Base-by-base conservation (phyloP, 2,329 filamentous ascomycete genomes). In the Aspergillus sp. region DNA sequence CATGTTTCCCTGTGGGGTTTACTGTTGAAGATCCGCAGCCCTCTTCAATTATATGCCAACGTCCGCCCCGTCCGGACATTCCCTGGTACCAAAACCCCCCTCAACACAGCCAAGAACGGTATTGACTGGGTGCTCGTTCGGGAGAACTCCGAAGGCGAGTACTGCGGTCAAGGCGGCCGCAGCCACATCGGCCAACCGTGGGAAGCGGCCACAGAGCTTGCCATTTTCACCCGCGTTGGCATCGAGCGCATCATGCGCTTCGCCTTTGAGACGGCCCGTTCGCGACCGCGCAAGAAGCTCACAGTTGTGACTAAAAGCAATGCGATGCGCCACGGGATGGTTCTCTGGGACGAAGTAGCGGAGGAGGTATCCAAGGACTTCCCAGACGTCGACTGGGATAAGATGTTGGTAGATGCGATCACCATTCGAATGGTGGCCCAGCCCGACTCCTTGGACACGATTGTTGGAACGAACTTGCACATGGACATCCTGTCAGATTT, bases 401-500 rank as follows among this genome's bases (percentile, higher is more conserved):
- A 82, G 67, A 83, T 83, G 80, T 72, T 83, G 8, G 82, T 84
- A 1, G 82, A 84, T 66, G 82, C 82, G 1, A 84, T 84, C 80
- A 84, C 81, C 3, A 77, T 79, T 41, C 72, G 80, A 14, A 84
- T 83, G 81, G 79, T 83, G 1, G 62, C 78, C n/a, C 77, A 81
- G 45, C 80, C 80, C 0, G 69, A 79, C 43, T 77, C 73, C 1
- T 56, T 84, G 9, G 81, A 84, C 59, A 83, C 80, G 0, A 81
- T 83, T 49, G 81, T 84, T 21, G 81, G 80, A 2, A 83, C 81
- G 3, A 84, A 84, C 58, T 62, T 84, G 57, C 68, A 82, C 73
- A 86, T 85, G 41, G 86, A 89, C 56, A 88, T 89, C 52, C 77
- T 90, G 3, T 88, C 86, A 0, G 87, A 90, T 64, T 76, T 90